phyloP scores from a whole-genome alignment of 2,329 filamentous ascomycete species.

The Seiridium unicorne region DNA sequence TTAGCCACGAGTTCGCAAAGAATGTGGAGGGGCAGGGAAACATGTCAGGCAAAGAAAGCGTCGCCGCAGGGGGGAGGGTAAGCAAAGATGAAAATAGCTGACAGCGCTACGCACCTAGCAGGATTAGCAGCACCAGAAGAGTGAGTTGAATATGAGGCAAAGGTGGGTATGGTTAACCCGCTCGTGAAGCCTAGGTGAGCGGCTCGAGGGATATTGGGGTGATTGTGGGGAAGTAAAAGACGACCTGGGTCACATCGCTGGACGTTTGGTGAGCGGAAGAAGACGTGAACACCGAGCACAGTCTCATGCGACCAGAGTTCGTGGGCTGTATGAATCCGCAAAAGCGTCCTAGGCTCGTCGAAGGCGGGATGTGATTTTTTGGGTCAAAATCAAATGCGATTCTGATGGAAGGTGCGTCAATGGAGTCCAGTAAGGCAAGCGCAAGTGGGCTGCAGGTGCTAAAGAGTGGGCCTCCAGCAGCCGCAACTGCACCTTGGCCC shows the following conservation, averaged over 20 bases:
- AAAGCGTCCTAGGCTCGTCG: background rate
- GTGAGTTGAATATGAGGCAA: background rate
- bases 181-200: background rate
- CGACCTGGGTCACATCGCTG: background rate
- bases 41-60: too few species aligned
- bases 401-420: background rate
- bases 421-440: background rate
- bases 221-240: background rate
- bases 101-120: background rate
- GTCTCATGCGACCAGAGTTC: background rate
- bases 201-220: background rate
- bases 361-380: background rate
- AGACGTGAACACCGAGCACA: background rate
- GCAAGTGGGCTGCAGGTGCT: slow-evolving; percentile 2
- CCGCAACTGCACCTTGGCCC: background rate
- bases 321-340: background rate
- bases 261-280: background rate
- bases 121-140: background rate
- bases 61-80: background rate
- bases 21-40: too few species aligned
- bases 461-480: background rate
- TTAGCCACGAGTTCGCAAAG: background rate
- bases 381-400: slow-evolving; percentile 6
- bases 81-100: background rate
- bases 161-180: background rate